Conservation (phyloP, 345 rosid species). For the Eucalyptus paniculata region DNA sequence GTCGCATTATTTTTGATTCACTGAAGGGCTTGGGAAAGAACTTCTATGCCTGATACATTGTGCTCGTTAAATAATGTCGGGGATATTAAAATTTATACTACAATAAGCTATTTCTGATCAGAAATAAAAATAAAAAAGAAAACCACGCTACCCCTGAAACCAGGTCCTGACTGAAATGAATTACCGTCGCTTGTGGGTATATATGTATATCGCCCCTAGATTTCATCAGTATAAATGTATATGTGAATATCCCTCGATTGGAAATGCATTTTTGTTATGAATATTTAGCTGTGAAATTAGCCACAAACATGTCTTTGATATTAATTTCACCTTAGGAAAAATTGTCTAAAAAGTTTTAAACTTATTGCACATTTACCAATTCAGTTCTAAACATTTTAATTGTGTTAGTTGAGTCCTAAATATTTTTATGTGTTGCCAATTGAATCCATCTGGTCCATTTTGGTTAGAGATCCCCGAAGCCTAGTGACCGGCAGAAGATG, state of each 20-base stretch:
- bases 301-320: not conserved
- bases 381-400: rapidly evolving
- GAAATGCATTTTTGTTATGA: not conserved
- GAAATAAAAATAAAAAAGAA: not conserved
- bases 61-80: not conserved
- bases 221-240: not conserved
- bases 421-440: too few relatives aligned
- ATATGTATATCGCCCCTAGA: not conserved
- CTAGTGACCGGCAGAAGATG: too few relatives aligned
- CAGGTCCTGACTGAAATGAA: not conserved
- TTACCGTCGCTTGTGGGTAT: not conserved
- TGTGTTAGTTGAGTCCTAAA: too few relatives aligned
- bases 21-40: not conserved
- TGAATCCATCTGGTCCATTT: too few relatives aligned
- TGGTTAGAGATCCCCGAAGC: too few relatives aligned
- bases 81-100: not conserved
- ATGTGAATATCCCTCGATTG: too few relatives aligned
- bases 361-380: rapidly evolving
- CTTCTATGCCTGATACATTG: not conserved
- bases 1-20: not conserved
- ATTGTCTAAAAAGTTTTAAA: too few relatives aligned
- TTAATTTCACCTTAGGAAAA: not conserved
- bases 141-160: not conserved
- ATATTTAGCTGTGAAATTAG: not conserved
- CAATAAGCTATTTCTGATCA: not conserved